These are phyloP conservation scores for Teratosphaeria zuluensis DNA, from an alignment of 2,329 filamentous ascomycete species.

Conservation along the genomic window DNA sequence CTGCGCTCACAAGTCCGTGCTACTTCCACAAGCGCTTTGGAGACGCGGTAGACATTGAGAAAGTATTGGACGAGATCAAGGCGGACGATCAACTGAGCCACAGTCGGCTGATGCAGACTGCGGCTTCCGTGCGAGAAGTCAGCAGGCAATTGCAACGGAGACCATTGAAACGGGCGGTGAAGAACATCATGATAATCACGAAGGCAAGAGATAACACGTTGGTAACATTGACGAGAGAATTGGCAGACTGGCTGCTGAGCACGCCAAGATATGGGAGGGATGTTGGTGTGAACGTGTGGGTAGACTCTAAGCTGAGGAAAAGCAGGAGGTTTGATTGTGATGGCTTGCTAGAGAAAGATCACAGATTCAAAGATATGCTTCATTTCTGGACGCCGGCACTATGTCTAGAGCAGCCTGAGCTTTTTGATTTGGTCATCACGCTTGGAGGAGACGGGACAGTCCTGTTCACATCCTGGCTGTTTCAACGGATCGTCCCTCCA, in stretches of 20 bases:
- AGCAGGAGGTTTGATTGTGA: slow-evolving; percentile 80
- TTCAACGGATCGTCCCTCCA: slow-evolving; percentile 77
- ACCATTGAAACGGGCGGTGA: slow-evolving; percentile 83
- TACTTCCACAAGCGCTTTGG: slow-evolving; percentile 98
- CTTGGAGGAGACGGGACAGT: slow-evolving; percentile 82
- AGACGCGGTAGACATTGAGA: slow-evolving; percentile 88
- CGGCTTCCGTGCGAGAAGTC: slow-evolving; percentile 87
- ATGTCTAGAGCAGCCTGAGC: slow-evolving; percentile 87
- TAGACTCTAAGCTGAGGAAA: slow-evolving; percentile 85
- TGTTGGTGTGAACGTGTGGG: slow-evolving; percentile 90
- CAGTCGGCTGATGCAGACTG: slow-evolving; percentile 87
- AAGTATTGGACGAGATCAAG: slow-evolving; percentile 87
- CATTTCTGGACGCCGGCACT: slow-evolving; percentile 94
- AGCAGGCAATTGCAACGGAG: slow-evolving; percentile 65
- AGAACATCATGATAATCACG: slow-evolving; percentile 96
- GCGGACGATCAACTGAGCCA: slow-evolving; percentile 84
- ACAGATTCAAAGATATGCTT: slow-evolving; percentile 72
- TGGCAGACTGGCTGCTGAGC: slow-evolving; percentile 76
- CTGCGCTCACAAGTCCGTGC: slow-evolving; percentile 78
- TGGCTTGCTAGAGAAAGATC: slow-evolving; percentile 62
- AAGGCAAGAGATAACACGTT: slow-evolving; percentile 93
- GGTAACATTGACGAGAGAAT: slow-evolving; percentile 77
- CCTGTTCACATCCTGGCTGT: slow-evolving; percentile 83
- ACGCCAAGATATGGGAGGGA: slow-evolving; percentile 85
- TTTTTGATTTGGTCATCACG: slow-evolving; percentile 87